Conservation (phyloP, 306 rosid genomes). For the Lotus japonicus region DNA sequence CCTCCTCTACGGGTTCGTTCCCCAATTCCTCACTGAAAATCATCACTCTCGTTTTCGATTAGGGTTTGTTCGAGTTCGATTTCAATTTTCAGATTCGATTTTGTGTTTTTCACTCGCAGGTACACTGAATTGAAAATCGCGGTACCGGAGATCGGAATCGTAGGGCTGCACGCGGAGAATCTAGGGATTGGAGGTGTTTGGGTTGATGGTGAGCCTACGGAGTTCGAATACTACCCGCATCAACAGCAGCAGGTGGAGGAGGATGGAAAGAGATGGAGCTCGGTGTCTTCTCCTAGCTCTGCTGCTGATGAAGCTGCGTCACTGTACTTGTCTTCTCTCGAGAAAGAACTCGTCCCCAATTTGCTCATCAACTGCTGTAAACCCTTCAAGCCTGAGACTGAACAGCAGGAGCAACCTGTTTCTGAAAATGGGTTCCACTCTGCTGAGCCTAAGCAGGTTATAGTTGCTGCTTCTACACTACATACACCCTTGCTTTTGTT, state of each 20-base stretch:
- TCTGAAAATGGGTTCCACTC: constrained; percentile 63
- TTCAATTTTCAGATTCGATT: neutral
- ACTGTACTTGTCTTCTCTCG: constrained; percentile 55
- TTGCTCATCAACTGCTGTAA: constrained; percentile 84
- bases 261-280: constrained; percentile 50
- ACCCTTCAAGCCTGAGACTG: constrained; percentile 52
- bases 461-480: constrained; percentile 27
- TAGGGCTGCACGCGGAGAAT: constrained; percentile 91
- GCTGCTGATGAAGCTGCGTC: constrained; percentile 84
- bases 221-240: constrained; percentile 76
- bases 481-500: neutral
- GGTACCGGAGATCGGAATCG: constrained; percentile 91
- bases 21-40: neutral
- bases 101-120: constrained; percentile 25
- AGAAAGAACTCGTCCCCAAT: constrained; percentile 73
- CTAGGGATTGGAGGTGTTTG: constrained; percentile 69
- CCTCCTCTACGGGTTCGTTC: constrained; percentile 69
- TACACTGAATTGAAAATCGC: constrained; percentile 80
- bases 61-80: constrained; percentile 5
- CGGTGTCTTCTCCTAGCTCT: constrained; percentile 48
- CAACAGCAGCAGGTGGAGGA: constrained; percentile 46
- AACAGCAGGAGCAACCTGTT: constrained; percentile 48
- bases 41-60: neutral
- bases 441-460: constrained; percentile 76
- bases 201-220: constrained; percentile 89